Evolutionary conservation across 495 filamentous ascomycete genomes (phyloP), one percentile per base, ranked within the genome.

Genomic region (Podospora pseudopauciseta): DNA sequence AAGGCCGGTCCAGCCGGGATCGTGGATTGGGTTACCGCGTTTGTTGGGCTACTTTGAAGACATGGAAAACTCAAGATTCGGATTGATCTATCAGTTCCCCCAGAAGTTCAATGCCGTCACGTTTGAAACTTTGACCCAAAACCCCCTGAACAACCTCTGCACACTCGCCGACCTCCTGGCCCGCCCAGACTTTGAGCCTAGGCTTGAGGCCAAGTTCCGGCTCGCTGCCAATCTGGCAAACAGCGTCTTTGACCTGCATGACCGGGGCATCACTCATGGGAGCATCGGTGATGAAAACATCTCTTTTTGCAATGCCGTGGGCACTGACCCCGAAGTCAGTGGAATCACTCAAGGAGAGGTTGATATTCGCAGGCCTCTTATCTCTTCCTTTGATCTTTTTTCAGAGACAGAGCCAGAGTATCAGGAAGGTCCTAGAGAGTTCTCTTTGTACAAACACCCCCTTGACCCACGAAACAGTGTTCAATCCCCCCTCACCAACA

Each of bases 21-120:
- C 91, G 0, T 85, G 94, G 80, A 86, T 85, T 56, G 82, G 82
- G 6, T 67, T 85, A 27, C 82, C 82, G 16, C 78, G 81, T 23
- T 85, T 96, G 66, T 76, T 96, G 28, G 93, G 92, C n/a, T 97
- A 93, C 76, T 92, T 91, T 70, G 87, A 94, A 74, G 92, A 97
- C 75, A 86, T 91, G 71, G 84, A 85, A 6, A 85, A 91, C 74
- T 89, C 90, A 13, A 86, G 92, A 9, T 89, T 92, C 75, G 93
- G 91, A 26, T 84, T 97, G 60, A 85, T 97, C 62, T 97, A 93
- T 72, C 88, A 92, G 64, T 88, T 96, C 73, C 93, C 93, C 0
- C 82, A 86, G 7, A 86, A 80, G 58, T 85, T 87, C 74, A 84
- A 86, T 65, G 83, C 84, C 20, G 79, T 90, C 23, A 84, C 88